Evolutionary conservation across 371 early-diverging fungal species (phyloP).

Genomic region (Quaeritorhiza haematococci): DNA sequence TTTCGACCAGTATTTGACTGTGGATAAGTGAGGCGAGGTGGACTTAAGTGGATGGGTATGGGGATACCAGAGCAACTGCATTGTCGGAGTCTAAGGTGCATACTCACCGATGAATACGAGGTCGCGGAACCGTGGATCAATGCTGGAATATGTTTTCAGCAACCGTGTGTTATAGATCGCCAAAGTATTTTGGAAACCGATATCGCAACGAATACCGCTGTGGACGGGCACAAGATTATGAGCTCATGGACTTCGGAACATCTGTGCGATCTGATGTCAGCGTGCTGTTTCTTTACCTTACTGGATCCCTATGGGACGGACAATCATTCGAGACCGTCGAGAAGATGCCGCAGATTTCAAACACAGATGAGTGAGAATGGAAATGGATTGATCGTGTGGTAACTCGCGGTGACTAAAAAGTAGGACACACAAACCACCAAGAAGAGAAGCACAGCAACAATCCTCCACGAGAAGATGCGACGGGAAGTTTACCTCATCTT

Average conservation of each 20-base stretch:
- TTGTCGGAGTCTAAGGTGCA: not conserved
- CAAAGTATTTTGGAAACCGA: conserved; percentile 20
- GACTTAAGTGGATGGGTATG: not conserved
- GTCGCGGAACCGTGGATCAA: conserved; percentile 24
- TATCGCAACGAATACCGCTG: conserved; percentile 28
- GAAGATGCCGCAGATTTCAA: not conserved
- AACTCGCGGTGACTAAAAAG: too few relatives aligned
- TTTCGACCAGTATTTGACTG: conserved; percentile 31
- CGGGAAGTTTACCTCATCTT: too few relatives aligned
- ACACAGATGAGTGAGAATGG: not conserved
- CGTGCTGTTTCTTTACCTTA: too few relatives aligned
- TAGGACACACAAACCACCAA: too few relatives aligned
- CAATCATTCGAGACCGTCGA: too few relatives aligned
- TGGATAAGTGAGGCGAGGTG: not conserved
- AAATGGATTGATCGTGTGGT: conserved; percentile 9
- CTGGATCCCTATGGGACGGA: too few relatives aligned
- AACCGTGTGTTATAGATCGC: conserved; percentile 21
- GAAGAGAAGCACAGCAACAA: too few relatives aligned
- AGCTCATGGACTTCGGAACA: too few relatives aligned
- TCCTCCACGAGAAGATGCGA: too few relatives aligned
- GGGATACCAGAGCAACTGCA: not conserved
- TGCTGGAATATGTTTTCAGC: conserved; percentile 19
- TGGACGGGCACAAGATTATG: not conserved
- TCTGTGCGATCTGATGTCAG: too few relatives aligned
- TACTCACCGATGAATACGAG: conserved; percentile 21